Conservation (phyloP, 306 rosid species). For the Rosa multiflora region DNA sequence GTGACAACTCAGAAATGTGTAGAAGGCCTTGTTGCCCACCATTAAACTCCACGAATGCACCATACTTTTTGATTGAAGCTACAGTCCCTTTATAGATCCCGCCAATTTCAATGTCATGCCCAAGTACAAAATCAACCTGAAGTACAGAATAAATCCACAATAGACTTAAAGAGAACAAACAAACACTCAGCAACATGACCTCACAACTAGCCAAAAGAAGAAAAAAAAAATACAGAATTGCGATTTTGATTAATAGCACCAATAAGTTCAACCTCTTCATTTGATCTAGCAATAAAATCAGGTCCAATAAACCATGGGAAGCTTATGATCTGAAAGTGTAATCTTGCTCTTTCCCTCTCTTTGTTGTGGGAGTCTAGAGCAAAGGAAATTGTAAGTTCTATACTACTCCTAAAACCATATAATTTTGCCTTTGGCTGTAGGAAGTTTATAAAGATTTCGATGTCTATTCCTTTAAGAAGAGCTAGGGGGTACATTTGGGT, state of each 20-base stretch:
- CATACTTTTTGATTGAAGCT: slow-evolving; percentile 72
- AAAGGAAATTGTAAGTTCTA: not conserved
- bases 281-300: not conserved
- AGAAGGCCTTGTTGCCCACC: slow-evolving; percentile 98
- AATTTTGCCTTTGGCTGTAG: not conserved
- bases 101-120: slow-evolving; percentile 90
- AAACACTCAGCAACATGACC: not conserved
- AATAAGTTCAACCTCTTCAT: not conserved
- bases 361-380: not conserved
- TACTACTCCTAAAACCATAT: not conserved
- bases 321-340: not conserved
- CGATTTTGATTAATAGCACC: not conserved
- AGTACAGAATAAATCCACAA: slow-evolving; percentile 21
- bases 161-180: not conserved
- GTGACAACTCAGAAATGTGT: slow-evolving; percentile 92
- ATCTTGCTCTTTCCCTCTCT: not conserved
- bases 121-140: slow-evolving; percentile 82
- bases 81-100: slow-evolving; percentile 81
- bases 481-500: not conserved
- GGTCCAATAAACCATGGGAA: not conserved
- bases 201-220: not conserved
- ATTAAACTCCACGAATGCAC: slow-evolving; percentile 92
- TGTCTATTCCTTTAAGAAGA: not conserved
- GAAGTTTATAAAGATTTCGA: not conserved
- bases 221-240: not conserved